These are phyloP conservation scores for Coemansia sp. DNA, from an alignment of 192 early-diverging fungal genomes.

Conservation along the genomic window DNA sequence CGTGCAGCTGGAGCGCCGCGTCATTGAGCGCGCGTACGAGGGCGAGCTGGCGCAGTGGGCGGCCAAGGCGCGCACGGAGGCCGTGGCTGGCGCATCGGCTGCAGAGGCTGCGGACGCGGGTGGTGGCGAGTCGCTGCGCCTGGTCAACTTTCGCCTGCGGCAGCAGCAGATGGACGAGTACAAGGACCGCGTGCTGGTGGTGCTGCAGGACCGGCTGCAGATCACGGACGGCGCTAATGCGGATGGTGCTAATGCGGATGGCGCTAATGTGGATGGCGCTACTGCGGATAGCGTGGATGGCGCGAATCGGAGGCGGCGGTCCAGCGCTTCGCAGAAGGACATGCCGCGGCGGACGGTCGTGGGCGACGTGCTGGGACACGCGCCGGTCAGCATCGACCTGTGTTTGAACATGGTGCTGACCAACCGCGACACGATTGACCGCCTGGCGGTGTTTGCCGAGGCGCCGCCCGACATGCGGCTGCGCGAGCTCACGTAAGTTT, in stretches of 20 bases:
- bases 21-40: slow-evolving; percentile 34
- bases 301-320: slow-evolving; percentile 5
- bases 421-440: slow-evolving; percentile 75
- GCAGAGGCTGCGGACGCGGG: not conserved
- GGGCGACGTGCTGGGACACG: slow-evolving; percentile 26
- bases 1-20: slow-evolving; percentile 34
- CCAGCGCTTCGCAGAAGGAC: slow-evolving; percentile 3
- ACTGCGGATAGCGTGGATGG: not conserved
- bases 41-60: slow-evolving; percentile 28
- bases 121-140: not conserved
- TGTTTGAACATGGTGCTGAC: slow-evolving; percentile 83
- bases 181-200: slow-evolving; percentile 26
- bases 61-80: slow-evolving; percentile 3
- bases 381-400: slow-evolving; percentile 65
- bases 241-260: not conserved
- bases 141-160: slow-evolving; percentile 31
- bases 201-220: slow-evolving; percentile 22
- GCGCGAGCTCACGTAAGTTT: slow-evolving; percentile 59
- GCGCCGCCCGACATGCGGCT: slow-evolving; percentile 60
- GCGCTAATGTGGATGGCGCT: not conserved
- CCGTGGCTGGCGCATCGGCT: not conserved
- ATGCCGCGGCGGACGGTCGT: slow-evolving; percentile 27
- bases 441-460: slow-evolving; percentile 61
- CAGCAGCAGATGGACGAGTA: slow-evolving; percentile 50
- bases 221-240: not conserved